Evolutionary conservation across 1,284 basidiomycete species (phyloP), one percentile per base, ranked within the genome.

Genomic region (Trametes pubescens): DNA sequence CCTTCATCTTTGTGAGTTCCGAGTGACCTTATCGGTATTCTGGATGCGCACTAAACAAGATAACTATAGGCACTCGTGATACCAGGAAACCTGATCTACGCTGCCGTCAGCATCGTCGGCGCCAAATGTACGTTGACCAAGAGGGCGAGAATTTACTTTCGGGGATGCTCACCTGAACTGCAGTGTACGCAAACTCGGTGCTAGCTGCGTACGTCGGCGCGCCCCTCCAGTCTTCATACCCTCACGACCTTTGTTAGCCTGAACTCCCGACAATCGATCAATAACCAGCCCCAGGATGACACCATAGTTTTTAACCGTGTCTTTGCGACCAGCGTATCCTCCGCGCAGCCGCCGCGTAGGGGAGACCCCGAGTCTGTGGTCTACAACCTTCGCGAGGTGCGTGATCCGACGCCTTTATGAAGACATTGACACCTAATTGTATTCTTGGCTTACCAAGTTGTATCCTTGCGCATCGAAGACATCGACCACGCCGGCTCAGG

Each of bases 241-340:
- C 40, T n/a, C 16, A 49, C 4, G 24, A 5, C 22, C 47, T 10
- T 13, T 51, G 3, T 3, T 21, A 65, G 64, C n/a, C 16, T 65
- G 24, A 65, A 65, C 53, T 53, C 51, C 8, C 60, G 64, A 4
- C 48, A 51, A 9, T 62, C 57, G 11, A 49, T 65, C 53, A 44
- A 47, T 21, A 37, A 47, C 32, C 43, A n/a, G 18, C 35, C 47
- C 55, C 16, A 34, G 29, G 55, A 57, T 32, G 44, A 47, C 44
- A 47, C 47, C 44, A 24, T 7, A 1, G 13, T 21, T 10, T 9
- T 55, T 22, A 11, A 44, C 9, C 29, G 26, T 9, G 22, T 22
- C 8, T 11, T 22, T 11, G 4, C 46, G 21, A 13, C 46, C 21
- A 16, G 11, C 22, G 10, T 13, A 26, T 13, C 2, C 24, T 24